Percentiles rank a stretch among this genome's conserved stretches.
phyloP scores from a whole-genome alignment of 225 moss, liverwort and hornwort species.

The Neckera pumila region DNA sequence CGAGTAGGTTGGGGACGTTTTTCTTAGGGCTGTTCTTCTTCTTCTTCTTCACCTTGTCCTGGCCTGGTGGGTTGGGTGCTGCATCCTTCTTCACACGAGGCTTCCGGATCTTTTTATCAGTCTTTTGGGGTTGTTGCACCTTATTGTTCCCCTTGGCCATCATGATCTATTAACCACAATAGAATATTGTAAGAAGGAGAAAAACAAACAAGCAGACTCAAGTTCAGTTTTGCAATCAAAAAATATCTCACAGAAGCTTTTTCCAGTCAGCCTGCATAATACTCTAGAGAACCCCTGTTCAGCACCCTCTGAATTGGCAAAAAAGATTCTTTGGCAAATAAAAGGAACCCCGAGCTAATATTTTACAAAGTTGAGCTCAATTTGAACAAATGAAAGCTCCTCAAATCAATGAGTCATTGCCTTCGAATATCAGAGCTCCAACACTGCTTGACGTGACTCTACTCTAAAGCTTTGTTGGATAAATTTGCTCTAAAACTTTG shows the following conservation, averaged over 20 bases:
- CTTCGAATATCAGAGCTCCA: neutral
- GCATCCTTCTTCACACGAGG: neutral
- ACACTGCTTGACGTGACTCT: neutral
- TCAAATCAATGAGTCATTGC: neutral
- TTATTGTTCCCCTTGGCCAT: constrained; percentile 16
- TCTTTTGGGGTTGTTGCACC: neutral
- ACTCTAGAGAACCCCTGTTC: neutral
- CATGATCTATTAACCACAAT: neutral
- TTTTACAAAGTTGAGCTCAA: neutral
- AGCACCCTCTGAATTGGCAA: neutral
- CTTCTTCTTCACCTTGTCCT: neutral
- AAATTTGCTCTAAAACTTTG: neutral
- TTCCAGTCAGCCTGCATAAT: neutral
- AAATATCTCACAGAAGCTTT: neutral
- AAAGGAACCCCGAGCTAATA: neutral
- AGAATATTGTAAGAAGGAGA: neutral
- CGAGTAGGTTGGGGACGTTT: neutral
- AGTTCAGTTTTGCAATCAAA: neutral
- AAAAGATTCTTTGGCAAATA: neutral
- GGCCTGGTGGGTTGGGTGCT: neutral
- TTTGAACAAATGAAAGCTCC: neutral
- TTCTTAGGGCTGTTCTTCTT: neutral
- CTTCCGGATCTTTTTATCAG: neutral
- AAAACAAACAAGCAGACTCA: neutral
- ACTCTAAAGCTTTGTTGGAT: neutral